Base-by-base conservation (phyloP, 2,329 filamentous ascomycete species). In the Hymenoscyphus scutula region DNA sequence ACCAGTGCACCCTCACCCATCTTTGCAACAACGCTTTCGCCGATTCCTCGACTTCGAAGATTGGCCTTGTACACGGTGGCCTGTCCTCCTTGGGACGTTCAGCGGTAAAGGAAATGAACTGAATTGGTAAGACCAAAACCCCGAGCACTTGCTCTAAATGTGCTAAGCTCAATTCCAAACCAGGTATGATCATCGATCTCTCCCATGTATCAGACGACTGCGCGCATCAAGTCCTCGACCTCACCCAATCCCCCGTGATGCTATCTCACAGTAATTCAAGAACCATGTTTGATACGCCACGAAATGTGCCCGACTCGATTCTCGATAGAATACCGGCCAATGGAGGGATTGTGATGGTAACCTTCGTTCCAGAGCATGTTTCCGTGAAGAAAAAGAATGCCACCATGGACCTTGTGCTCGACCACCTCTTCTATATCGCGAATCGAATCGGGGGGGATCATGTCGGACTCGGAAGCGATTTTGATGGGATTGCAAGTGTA, bases 401-500 rank as follows among this genome's bases (percentile, higher is more conserved):
- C 2, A 87, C 84, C 0, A 70, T 89, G 37, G 76, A 80, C 30
- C 82, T 85, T 58, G 85, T 89, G 1, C 84, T 82, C 0, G 78
- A 83, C 60, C 87, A 89, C 68, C 85, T 89, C 64, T 77, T 80
- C 66, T 78, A 89, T 68, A 84, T 89, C 63, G 87, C 84, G 3
- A 76, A 84, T 45, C 73, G 82, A 27, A 84, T 88, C 59, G 87
- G 87, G 0, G 89, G 86, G 68, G 82, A 87, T 58, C 79, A 88
- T 72, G 85, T 89, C 13, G 87, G 87, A 0, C 73, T 89, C 7
- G 87, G 87, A 0, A 84, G 82, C 32, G 87, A 89, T 70, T 90
- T 85, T 68, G 87, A 89, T 69, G 87, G 66, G 3, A 84, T 83
- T 59, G 73, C 75, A 0, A 72, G 62, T 11, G 82, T 81, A 1